Conservation (phyloP, 441 rosid species). For the Sinapis alba region DNA sequence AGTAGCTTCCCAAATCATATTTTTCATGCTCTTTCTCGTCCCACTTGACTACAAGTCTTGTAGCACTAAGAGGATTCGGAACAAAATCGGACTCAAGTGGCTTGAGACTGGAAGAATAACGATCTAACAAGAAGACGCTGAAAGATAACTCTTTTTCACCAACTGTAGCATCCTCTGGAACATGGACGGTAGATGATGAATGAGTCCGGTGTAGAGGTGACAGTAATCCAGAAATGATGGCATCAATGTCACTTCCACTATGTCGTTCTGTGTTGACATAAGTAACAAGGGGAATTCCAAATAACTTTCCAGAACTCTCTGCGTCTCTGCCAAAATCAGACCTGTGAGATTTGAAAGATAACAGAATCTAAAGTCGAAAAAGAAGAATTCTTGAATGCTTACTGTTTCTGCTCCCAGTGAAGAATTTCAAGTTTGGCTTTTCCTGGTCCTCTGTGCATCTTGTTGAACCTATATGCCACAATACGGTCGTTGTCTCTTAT, state of each 20-base stretch:
- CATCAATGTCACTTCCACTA: slow-evolving; percentile 64
- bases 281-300: slow-evolving; percentile 78
- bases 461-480: slow-evolving; percentile 62
- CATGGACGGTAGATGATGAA: slow-evolving; percentile 38
- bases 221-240: slow-evolving; percentile 54
- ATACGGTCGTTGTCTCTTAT: slow-evolving; percentile 62
- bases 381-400: slow-evolving; percentile 22
- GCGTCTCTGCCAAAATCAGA: slow-evolving; percentile 45
- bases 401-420: slow-evolving; percentile 67
- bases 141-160: slow-evolving; percentile 43
- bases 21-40: slow-evolving; percentile 56
- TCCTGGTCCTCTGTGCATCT: slow-evolving; percentile 52
- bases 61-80: slow-evolving; percentile 48
- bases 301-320: slow-evolving; percentile 38
- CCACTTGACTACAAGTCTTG: slow-evolving; percentile 71
- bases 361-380: slow-evolving; percentile 23
- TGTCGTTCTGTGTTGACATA: slow-evolving; percentile 54
- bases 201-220: slow-evolving; percentile 64
- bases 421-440: slow-evolving; percentile 70
- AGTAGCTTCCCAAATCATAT: slow-evolving; percentile 74
- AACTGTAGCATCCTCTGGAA: slow-evolving; percentile 41
- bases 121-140: slow-evolving; percentile 52
- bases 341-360: slow-evolving; percentile 42
- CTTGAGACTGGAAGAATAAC: slow-evolving; percentile 41
- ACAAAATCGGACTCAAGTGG: slow-evolving; percentile 54